Evolutionary conservation across 139 green algal genomes (phyloP).

Genomic region (Chlorella ohadii): DNA sequence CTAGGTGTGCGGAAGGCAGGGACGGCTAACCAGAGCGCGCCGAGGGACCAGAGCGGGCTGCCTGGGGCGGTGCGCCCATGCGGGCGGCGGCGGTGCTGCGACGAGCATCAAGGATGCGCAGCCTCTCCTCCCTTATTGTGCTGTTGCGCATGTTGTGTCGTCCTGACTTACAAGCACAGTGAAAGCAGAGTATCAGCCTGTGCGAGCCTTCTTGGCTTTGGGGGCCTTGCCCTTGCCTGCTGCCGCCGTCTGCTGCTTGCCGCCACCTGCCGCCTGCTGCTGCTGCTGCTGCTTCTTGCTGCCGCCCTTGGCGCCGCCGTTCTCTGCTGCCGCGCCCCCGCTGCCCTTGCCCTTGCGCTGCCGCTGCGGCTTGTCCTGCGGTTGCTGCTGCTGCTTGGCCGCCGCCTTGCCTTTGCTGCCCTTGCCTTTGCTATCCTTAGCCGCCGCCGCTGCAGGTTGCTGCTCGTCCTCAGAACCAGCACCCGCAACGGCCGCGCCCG

Average conservation of each 20-base stretch:
- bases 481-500: not conserved
- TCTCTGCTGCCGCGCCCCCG: not conserved
- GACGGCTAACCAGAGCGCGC: too few species aligned
- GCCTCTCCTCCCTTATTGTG: too few species aligned
- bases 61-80: too few species aligned
- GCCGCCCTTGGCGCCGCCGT: not conserved
- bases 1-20: too few species aligned
- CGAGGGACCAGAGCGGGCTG: too few species aligned
- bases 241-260: not conserved
- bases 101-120: too few species aligned
- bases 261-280: not conserved
- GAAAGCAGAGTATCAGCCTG: not conserved
- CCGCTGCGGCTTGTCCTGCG: not conserved
- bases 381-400: not conserved
- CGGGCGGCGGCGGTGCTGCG: too few species aligned
- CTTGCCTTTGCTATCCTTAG: not conserved
- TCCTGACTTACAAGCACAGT: too few species aligned
- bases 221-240: conserved; percentile 6
- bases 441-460: not conserved
- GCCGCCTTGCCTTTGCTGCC: not conserved
- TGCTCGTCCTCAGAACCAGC: not conserved
- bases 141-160: too few species aligned
- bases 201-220: conserved; percentile 18
- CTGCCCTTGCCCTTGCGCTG: conserved; percentile 9
- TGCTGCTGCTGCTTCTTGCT: not conserved